Evolutionary conservation across 2,329 filamentous ascomycete species (phyloP).

Genomic region (Pseudocercospora fuligena): DNA sequence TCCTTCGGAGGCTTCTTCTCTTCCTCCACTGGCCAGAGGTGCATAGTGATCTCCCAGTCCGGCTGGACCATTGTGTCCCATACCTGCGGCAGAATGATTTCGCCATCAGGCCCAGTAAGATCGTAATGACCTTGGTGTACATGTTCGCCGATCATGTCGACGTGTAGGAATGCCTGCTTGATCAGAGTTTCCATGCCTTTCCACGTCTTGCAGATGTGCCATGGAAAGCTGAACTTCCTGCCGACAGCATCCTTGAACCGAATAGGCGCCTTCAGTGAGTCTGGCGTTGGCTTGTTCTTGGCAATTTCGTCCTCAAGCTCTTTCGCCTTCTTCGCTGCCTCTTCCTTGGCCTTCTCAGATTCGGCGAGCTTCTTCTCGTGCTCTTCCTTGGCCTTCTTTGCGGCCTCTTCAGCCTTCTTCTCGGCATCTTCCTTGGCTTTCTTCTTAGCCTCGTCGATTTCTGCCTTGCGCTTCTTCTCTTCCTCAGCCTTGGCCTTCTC

Average conservation of each 20-base stretch:
- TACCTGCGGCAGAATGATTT: conserved; percentile 56
- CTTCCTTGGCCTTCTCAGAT: conserved; percentile 56
- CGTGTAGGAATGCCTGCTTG: conserved; percentile 55
- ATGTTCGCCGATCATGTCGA: conserved; percentile 52
- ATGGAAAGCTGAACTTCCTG: conserved; percentile 91
- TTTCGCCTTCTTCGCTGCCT: conserved; percentile 56
- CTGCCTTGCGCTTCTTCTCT: conserved; percentile 54
- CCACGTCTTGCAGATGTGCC: conserved; percentile 74
- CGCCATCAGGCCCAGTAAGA: conserved; percentile 52
- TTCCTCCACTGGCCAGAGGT: conserved; percentile 53
- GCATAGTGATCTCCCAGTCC: conserved; percentile 55
- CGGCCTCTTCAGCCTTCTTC: conserved; percentile 51
- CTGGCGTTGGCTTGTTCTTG: conserved; percentile 54
- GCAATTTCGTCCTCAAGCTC: conserved; percentile 54
- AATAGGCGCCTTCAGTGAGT: conserved; percentile 73
- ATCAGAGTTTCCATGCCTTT: conserved; percentile 57
- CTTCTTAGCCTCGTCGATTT: conserved; percentile 46
- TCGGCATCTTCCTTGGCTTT: conserved; percentile 55
- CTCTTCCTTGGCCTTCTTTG: conserved; percentile 49
- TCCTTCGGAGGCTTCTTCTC: conserved; percentile 31
- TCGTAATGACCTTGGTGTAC: conserved; percentile 55
- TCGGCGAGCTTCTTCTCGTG: conserved; percentile 57
- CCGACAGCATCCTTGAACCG: conserved; percentile 91
- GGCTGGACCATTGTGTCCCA: conserved; percentile 56
- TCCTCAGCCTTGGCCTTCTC: conserved; percentile 52